These are phyloP conservation scores for Diaporthe destruens DNA, from an alignment of 2,329 filamentous ascomycete genomes.

Conservation along the genomic window DNA sequence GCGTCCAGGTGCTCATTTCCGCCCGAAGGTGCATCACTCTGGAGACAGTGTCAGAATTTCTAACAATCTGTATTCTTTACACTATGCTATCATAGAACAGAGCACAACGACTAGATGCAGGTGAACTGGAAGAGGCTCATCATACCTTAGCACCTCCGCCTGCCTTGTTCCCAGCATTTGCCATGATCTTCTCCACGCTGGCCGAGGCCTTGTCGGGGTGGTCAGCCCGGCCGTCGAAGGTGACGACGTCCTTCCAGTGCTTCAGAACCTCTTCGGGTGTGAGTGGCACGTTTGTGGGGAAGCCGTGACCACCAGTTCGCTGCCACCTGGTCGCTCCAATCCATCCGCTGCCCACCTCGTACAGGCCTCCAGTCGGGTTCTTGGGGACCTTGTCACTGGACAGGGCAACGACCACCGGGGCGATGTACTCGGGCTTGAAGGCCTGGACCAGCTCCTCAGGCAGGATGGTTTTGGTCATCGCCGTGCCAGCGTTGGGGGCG, in stretches of 20 bases:
- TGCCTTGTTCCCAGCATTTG: constrained; percentile 85
- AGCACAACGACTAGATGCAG: constrained; percentile 42
- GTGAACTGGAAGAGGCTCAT: constrained; percentile 57
- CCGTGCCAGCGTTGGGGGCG: constrained; percentile 95
- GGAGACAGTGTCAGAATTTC: constrained; percentile 39
- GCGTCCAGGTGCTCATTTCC: constrained; percentile 77
- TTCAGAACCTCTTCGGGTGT: constrained; percentile 86
- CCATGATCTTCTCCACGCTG: constrained; percentile 80
- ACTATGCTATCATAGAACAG: constrained; percentile 42
- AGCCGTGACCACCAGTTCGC: constrained; percentile 87
- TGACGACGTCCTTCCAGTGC: constrained; percentile 81
- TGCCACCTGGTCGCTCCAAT: constrained; percentile 94
- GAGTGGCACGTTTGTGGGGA: constrained; percentile 86
- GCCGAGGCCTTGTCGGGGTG: constrained; percentile 85
- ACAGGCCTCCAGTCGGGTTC: constrained; percentile 86
- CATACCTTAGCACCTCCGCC: constrained; percentile 70
- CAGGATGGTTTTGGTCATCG: constrained; percentile 93
- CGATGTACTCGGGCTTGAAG: constrained; percentile 99
- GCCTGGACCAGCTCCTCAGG: constrained; percentile 98
- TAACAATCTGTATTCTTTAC: constrained; percentile 43
- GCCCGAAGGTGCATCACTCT: constrained; percentile 50
- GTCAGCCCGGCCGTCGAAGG: constrained; percentile 90
- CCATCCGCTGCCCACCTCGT: constrained; percentile 97
- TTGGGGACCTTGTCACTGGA: constrained; percentile 87
- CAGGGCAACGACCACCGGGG: constrained; percentile 89